phyloP scores from a whole-genome alignment of 805 yeast species.

The Debaryomyces castellii region DNA sequence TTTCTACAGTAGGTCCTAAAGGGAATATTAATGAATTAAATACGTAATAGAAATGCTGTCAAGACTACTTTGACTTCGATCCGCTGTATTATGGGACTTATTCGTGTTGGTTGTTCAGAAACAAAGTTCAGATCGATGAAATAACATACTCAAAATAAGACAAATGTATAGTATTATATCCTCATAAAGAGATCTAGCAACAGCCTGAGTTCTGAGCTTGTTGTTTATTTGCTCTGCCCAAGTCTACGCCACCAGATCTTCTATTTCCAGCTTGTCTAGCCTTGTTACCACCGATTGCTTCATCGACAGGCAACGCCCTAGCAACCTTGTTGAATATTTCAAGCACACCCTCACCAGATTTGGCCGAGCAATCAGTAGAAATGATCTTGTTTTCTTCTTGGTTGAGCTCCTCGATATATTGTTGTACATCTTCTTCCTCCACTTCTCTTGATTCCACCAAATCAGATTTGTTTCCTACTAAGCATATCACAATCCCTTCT shows the following conservation, averaged over 20 bases:
- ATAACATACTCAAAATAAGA: too few relatives aligned
- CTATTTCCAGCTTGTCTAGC: constrained; percentile 24
- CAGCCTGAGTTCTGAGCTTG: constrained; percentile 22
- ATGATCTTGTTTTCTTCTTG: constrained; percentile 48
- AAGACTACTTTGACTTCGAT: not conserved
- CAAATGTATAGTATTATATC: not conserved
- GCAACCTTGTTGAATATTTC: constrained; percentile 41
- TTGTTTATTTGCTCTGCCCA: constrained; percentile 27
- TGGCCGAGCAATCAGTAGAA: constrained; percentile 44
- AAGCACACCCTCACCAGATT: constrained; percentile 44
- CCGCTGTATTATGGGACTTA: not conserved
- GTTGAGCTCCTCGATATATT: constrained; percentile 37
- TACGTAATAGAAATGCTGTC: not conserved
- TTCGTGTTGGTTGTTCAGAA: too few relatives aligned
- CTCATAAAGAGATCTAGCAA: constrained; percentile 16
- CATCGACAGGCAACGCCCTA: constrained; percentile 42
- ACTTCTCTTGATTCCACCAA: constrained; percentile 50
- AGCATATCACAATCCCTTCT: constrained; percentile 69
- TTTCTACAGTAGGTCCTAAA: not conserved
- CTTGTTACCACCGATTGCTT: constrained; percentile 26
- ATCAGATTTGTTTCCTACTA: constrained; percentile 80
- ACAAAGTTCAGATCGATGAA: too few relatives aligned
- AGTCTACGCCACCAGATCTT: constrained; percentile 36
- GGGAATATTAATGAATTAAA: not conserved
- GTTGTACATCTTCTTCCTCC: constrained; percentile 42